Evolutionary conservation across 345 rosid genomes (phyloP).

Genomic region (Noccaea caerulescens): DNA sequence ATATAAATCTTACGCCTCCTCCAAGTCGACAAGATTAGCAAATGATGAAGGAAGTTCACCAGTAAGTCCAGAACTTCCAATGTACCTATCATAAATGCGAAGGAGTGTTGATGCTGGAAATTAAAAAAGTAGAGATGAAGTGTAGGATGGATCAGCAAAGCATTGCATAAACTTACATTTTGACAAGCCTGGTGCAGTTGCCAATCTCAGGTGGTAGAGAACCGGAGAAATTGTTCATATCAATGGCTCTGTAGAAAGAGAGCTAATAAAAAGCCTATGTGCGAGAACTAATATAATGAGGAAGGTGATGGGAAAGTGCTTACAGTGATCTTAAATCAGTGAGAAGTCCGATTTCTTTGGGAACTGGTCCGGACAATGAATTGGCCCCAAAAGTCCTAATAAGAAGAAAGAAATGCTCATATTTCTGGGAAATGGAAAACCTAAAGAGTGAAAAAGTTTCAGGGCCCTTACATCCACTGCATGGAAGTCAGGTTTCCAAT

Average conservation of each 20-base stretch:
- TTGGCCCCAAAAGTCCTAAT: conserved; percentile 61
- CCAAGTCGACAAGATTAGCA: conserved; percentile 47
- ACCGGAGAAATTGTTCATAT: conserved; percentile 45
- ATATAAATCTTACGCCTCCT: conserved; percentile 48
- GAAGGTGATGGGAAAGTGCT: conserved; percentile 26
- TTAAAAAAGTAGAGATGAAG: background rate
- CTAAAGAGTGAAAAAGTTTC: background rate
- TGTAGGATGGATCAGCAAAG: background rate
- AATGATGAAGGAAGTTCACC: conserved; percentile 62
- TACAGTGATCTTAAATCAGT: conserved; percentile 59
- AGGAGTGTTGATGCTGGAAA: conserved; percentile 7
- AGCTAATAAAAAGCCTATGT: background rate
- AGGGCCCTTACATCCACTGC: conserved; percentile 69
- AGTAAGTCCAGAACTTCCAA: conserved; percentile 59
- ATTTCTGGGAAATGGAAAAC: background rate
- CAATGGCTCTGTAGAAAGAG: conserved; percentile 35
- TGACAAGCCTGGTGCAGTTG: conserved; percentile 33
- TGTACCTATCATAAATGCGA: conserved; percentile 45
- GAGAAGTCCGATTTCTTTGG: conserved; percentile 71
- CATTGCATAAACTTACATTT: conserved; percentile 38
- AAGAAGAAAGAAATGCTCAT: background rate
- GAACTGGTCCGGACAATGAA: conserved; percentile 66
- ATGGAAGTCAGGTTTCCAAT: conserved; percentile 47
- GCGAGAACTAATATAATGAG: background rate
- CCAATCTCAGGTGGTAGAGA: conserved; percentile 48